These are phyloP conservation scores for Zygnema circumcarinatum DNA, from an alignment of 139 green algal genomes.

Conservation along the genomic window DNA sequence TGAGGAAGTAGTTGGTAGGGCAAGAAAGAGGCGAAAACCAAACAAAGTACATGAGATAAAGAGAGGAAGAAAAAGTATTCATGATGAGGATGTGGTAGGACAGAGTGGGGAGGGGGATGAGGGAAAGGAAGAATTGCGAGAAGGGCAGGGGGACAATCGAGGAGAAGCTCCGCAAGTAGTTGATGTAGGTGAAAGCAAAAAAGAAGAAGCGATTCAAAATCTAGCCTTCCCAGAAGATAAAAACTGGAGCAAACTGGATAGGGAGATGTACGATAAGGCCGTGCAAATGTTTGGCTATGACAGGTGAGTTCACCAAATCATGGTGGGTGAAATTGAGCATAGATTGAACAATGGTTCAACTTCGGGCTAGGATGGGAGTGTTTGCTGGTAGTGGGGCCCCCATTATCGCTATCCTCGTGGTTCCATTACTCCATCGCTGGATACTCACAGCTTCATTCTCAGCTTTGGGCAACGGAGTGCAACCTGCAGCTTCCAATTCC, in stretches of 20 bases:
- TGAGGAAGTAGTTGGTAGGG: neutral
- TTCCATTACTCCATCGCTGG: too few relatives aligned
- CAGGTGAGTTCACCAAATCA: constrained; percentile 26
- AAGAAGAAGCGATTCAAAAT: neutral
- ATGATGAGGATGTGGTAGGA: neutral
- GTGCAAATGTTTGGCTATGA: constrained; percentile 31
- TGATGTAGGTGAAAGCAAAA: neutral
- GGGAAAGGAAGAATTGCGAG: neutral
- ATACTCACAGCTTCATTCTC: too few relatives aligned
- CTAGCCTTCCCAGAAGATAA: constrained; percentile 1
- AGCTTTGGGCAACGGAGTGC: too few relatives aligned
- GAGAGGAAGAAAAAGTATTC: neutral
- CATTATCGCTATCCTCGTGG: too few relatives aligned
- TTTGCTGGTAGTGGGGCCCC: too few relatives aligned
- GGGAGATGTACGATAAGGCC: constrained; percentile 2
- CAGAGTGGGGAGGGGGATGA: constrained; percentile 1
- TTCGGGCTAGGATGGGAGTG: too few relatives aligned
- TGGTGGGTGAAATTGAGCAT: neutral
- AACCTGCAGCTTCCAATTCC: too few relatives aligned
- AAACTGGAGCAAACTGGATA: constrained; percentile 18
- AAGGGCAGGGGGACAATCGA: neutral
- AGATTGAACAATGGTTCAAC: neutral
- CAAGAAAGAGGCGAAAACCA: neutral
- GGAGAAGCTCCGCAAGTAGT: neutral
- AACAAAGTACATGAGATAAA: neutral